Conservation (phyloP, 768 basidiomycete species). For the Boletus speciosus region DNA sequence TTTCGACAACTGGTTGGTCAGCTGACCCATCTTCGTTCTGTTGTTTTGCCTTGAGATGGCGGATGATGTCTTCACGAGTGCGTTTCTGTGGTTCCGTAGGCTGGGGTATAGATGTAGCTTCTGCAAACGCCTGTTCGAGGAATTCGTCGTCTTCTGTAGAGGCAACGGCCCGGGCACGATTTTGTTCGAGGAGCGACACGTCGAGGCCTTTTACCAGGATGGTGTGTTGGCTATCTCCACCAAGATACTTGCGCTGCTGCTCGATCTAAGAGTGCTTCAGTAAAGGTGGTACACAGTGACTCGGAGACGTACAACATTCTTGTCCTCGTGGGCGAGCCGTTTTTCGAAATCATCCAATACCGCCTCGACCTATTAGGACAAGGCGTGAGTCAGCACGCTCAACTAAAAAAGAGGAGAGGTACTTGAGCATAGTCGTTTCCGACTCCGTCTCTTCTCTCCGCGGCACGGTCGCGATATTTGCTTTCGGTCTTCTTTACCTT, state of each 20-base stretch:
- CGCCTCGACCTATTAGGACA: constrained; percentile 59
- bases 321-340: constrained; percentile 56
- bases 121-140: constrained; percentile 71
- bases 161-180: constrained; percentile 62
- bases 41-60: constrained; percentile 66
- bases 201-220: constrained; percentile 91
- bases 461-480: constrained; percentile 72
- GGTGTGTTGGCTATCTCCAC: constrained; percentile 82
- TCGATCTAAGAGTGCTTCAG: constrained; percentile 52
- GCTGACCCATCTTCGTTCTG: constrained; percentile 20
- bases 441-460: constrained; percentile 63
- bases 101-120: constrained; percentile 34
- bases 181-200: constrained; percentile 78
- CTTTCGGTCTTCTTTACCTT: constrained; percentile 63
- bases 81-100: constrained; percentile 53
- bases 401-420: constrained; percentile 7
- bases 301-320: constrained; percentile 45
- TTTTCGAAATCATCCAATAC: constrained; percentile 80
- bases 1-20: constrained; percentile 10
- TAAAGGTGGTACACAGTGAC: background rate
- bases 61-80: constrained; percentile 73
- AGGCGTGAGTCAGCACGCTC: background rate
- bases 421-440: constrained; percentile 76
- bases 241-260: constrained; percentile 70
- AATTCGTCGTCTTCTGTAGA: constrained; percentile 72